Conservation (phyloP, 108 stramenopile species). For the Parmales sp. region DNA sequence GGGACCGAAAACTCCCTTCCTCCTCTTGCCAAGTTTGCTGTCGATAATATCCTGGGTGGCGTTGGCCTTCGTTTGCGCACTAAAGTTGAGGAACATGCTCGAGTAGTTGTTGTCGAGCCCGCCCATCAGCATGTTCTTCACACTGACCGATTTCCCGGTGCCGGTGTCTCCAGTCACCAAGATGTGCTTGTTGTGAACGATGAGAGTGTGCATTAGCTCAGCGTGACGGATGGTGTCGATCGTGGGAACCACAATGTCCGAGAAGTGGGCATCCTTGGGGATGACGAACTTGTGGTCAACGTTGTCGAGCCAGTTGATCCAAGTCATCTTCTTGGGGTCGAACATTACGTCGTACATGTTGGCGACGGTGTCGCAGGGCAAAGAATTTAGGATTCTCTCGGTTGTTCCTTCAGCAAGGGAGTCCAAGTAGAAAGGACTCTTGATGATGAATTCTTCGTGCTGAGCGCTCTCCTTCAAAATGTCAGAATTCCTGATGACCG, state of each 20-base stretch:
- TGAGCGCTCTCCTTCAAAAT: constrained; percentile 31
- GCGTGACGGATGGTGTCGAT: constrained; percentile 71
- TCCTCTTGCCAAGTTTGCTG: constrained; percentile 73
- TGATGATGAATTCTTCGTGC: not conserved
- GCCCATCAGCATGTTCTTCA: constrained; percentile 26
- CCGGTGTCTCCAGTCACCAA: constrained; percentile 82
- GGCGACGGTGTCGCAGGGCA: constrained; percentile 23
- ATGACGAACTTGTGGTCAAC: constrained; percentile 33
- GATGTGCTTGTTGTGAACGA: constrained; percentile 53
- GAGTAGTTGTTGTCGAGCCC: constrained; percentile 25
- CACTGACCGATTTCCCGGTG: constrained; percentile 77
- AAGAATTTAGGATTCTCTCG: not conserved
- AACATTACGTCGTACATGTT: constrained; percentile 38
- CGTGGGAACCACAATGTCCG: constrained; percentile 55
- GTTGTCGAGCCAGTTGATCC: constrained; percentile 32
- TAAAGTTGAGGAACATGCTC: constrained; percentile 67
- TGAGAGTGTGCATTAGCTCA: constrained; percentile 60
- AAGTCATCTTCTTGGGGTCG: constrained; percentile 23
- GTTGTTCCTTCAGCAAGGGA: not conserved
- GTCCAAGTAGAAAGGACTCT: constrained; percentile 14
- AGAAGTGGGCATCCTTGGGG: constrained; percentile 32
- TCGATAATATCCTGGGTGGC: constrained; percentile 66
- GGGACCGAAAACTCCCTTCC: constrained; percentile 65
- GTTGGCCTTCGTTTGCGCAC: constrained; percentile 70
- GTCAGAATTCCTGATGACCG: constrained; percentile 51